Base-by-base conservation (phyloP, 306 rosid species). In the Prunus mongolica region DNA sequence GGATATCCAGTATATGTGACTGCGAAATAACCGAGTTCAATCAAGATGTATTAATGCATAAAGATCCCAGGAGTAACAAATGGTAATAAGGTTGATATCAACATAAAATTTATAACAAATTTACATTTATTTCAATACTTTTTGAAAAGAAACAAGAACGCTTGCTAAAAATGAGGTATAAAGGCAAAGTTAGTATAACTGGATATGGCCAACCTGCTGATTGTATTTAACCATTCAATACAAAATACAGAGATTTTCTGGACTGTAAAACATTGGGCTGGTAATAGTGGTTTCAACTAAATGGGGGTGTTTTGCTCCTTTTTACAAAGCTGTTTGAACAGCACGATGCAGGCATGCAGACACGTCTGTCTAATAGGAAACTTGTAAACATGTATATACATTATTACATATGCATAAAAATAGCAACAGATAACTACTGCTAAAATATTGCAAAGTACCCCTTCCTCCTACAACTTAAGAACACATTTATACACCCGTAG, bases 1-100 rank as follows among this genome's bases (percentile, higher is more conserved):
- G 97, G 75, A 95, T 86, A 41, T 92, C 96, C 79, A 88, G 76
- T 83, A 95, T 95, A 84, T 88, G 89, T 19, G 84, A 86, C 99
- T 95, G 90, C 77, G 72, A 84, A 71, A 76, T 78, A 77, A 79
- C 62, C 75, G 54, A 69, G 15, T 20, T 49, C 13, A 76, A 70
- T 13, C 60, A 76, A 60, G 41, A 56, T 22, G 71, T 69, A 73
- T 69, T 72, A 72, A 67, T 28, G 22, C 44, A 72, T 82, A 57
- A 38, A 72, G 77, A 73, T 62, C 69, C 47, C 70, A 82, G 13
- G 9, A 45, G 46, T 19, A 44, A 60, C 47, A 65, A 73, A 9
- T 44, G 57, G 57, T 32, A 60, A 10, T 19, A 27, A 24, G 57
- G 27, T 18, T 58, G 67, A 13, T 9, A 73, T 9, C 12, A 56